Evolutionary conservation across 2,329 filamentous ascomycete species (phyloP).

Genomic region (Didymosphaeria variabile): DNA sequence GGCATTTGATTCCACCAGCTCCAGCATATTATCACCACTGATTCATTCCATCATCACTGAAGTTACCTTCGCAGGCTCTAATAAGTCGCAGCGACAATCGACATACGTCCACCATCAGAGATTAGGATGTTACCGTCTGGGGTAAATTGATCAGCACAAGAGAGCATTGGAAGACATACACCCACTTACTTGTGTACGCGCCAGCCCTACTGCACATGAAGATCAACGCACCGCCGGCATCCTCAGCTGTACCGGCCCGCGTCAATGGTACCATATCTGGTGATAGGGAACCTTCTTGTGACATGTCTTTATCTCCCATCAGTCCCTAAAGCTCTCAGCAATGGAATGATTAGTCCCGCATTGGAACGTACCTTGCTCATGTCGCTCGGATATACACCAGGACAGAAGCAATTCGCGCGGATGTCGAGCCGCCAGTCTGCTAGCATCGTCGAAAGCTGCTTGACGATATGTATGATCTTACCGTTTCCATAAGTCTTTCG

Average conservation of each 20-base stretch:
- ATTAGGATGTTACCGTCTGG: constrained; percentile 24
- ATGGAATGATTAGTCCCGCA: not conserved
- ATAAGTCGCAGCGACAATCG: constrained; percentile 22
- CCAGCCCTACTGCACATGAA: constrained; percentile 22
- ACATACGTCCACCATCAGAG: constrained; percentile 21
- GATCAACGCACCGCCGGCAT: constrained; percentile 22
- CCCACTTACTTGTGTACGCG: constrained; percentile 20
- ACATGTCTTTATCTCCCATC: constrained; percentile 20
- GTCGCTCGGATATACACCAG: constrained; percentile 24
- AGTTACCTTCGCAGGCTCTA: not conserved
- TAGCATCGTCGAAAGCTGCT: constrained; percentile 25
- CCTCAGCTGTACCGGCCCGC: constrained; percentile 20
- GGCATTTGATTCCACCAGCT: too few relatives aligned
- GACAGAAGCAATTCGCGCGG: constrained; percentile 21
- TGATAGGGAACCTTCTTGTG: constrained; percentile 18
- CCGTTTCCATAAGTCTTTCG: not conserved
- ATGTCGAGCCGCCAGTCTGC: constrained; percentile 20
- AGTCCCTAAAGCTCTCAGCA: constrained; percentile 13
- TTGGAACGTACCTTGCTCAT: constrained; percentile 19
- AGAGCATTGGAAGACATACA: not conserved
- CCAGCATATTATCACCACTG: too few relatives aligned
- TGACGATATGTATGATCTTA: constrained; percentile 21
- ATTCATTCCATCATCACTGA: too few relatives aligned
- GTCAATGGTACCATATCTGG: constrained; percentile 20
- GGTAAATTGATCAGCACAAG: not conserved